Percentiles rank a stretch among this genome's conserved stretches.
Evolutionary conservation across 176 grass and related monocot genomes (phyloP).

Genomic region (Thinopyrum elongatum): DNA sequence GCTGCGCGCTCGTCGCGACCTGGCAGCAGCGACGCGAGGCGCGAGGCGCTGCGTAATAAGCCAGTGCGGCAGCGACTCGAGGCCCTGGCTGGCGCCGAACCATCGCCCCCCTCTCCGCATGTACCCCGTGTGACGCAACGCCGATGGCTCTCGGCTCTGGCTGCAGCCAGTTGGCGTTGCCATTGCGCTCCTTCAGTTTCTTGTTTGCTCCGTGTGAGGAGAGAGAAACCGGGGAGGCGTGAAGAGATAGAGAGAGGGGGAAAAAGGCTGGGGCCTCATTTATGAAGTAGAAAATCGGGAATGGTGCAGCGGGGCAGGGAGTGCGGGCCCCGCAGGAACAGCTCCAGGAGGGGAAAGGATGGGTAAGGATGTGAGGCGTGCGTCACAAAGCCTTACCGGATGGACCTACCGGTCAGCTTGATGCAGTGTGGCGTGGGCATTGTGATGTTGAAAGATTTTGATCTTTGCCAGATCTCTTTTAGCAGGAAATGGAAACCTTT

Average conservation of each 20-base stretch:
- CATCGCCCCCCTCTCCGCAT: not conserved
- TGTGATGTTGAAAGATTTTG: not conserved
- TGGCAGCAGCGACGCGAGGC: not conserved
- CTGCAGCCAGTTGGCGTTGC: not conserved
- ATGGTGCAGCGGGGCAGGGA: constrained; percentile 10
- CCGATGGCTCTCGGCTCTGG: not conserved
- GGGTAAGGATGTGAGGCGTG: not conserved
- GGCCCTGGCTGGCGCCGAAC: not conserved
- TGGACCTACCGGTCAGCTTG: not conserved
- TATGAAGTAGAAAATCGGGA: constrained; percentile 28
- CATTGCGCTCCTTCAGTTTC: not conserved
- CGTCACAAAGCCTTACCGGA: not conserved
- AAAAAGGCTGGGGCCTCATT: not conserved
- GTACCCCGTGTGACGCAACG: not conserved
- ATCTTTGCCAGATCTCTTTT: not conserved
- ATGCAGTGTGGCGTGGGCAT: not conserved
- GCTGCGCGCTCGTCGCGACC: not conserved
- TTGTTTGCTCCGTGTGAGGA: not conserved
- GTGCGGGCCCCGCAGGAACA: constrained; percentile 13
- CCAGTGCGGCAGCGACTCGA: not conserved
- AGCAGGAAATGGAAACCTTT: not conserved
- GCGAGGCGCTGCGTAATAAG: not conserved
- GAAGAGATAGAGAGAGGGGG: not conserved
- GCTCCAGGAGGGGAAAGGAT: not conserved
- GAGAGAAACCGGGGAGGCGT: not conserved